Evolutionary conservation across 2,329 filamentous ascomycete genomes (phyloP).

Genomic region (Raffaelea arxii): DNA sequence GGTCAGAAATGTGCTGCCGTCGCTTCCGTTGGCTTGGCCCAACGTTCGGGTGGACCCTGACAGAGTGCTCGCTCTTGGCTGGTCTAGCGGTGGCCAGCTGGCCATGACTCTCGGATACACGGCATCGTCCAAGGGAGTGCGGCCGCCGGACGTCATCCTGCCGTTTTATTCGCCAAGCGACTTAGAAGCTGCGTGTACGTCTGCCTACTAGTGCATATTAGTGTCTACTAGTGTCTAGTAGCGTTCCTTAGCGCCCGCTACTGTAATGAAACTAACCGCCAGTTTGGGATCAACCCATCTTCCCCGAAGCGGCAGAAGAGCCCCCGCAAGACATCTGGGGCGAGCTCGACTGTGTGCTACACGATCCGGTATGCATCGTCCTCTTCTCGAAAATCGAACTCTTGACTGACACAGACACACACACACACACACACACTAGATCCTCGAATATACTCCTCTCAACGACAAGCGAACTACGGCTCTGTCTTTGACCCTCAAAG

Average conservation of each 20-base stretch:
- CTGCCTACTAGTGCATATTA: not conserved
- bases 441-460: not conserved
- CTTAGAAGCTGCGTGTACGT: not conserved
- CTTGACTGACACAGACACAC: not conserved
- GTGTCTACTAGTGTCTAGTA: too few relatives aligned
- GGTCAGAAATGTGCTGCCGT: slow-evolving; percentile 3
- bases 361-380: not conserved
- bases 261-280: too few relatives aligned
- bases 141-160: slow-evolving; percentile 30
- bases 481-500: not conserved
- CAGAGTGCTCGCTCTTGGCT: slow-evolving; percentile 31
- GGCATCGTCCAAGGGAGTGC: slow-evolving; percentile 15
- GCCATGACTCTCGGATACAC: slow-evolving; percentile 33
- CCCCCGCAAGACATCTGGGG: not conserved
- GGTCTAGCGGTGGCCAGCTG: slow-evolving; percentile 37
- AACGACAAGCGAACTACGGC: not conserved
- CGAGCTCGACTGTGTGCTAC: not conserved
- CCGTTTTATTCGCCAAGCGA: slow-evolving; percentile 27
- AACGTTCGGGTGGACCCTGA: not conserved
- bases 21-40: not conserved
- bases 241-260: too few relatives aligned
- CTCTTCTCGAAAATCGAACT: not conserved
- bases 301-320: not conserved
- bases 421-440: not conserved
- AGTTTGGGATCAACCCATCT: not conserved